Evolutionary conservation across 2,329 filamentous ascomycete genomes (phyloP), one percentile per base, ranked within the genome.

Genomic region (Purpureocillium lavendulum): DNA sequence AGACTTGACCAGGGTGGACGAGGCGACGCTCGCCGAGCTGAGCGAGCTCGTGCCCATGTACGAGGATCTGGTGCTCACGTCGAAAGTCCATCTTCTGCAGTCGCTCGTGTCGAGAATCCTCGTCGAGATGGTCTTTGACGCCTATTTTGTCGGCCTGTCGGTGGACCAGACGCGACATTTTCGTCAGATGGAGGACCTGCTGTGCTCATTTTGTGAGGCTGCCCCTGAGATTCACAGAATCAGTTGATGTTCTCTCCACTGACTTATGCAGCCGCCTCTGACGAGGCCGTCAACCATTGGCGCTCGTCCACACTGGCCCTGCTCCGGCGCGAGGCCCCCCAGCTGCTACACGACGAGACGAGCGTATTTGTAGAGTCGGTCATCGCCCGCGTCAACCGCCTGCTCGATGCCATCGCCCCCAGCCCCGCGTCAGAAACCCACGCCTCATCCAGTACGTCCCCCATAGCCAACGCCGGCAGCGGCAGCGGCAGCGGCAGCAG

Each of bases 61-160:
- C 55, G 66, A 73, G 40, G 65, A 70, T 29, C 65, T 81, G 38
- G 67, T 69, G 9, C 55, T 65, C 26, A 61, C 68, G 6, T 68
- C 73, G 32, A 82, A 80, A 56, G 64, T 83, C 30, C 71, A 80
- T 40, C 60, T 82, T 16, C 62, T 83, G 36, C 80, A 84, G 58
- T 77, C 76, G 10, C 60, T 79, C 4, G 71, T 82, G 7, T 76
- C 77, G 4, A 65, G 62, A 39, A 62, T 81, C 31, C 53, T 85
- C 34, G 73, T 82, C 34, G 74, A 81, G 31, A 68, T 64, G 40
- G 61, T 85, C 32, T 84, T 85, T 50, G 61, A 69, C 29, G 61
- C 70, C 33, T 82, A 83, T 54, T 82, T 81, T 50, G 72, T 80
- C 17, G 82, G 82, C 0, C 57, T 84, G 10, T 66, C 75, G 0